phyloP scores from a whole-genome alignment of 441 rosid genomes.

The Gossypium gossypioides region DNA sequence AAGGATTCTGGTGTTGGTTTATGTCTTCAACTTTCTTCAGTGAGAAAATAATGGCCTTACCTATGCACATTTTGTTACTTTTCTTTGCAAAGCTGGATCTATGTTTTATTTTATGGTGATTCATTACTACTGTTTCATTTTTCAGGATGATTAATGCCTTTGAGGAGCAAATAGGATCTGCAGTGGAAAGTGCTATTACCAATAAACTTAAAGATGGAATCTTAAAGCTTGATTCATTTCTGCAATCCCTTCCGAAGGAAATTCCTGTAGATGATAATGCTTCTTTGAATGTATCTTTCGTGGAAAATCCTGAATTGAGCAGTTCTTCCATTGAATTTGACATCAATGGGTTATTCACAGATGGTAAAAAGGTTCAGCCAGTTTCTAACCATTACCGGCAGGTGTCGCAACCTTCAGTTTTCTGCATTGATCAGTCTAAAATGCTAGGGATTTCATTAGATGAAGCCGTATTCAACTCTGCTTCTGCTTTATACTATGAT shows the following conservation, averaged over 20 bases:
- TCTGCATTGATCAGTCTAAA: slow-evolving; percentile 50
- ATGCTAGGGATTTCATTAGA: slow-evolving; percentile 83
- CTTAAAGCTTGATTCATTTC: slow-evolving; percentile 56
- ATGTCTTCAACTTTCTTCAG: background rate
- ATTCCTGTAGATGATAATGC: slow-evolving; percentile 76
- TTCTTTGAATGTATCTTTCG: slow-evolving; percentile 72
- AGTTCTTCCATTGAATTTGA: slow-evolving; percentile 68
- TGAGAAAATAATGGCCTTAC: background rate
- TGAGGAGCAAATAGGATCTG: slow-evolving; percentile 57
- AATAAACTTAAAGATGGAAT: slow-evolving; percentile 61
- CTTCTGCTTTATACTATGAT: slow-evolving; percentile 69
- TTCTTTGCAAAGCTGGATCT: slow-evolving; percentile 1
- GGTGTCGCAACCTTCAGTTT: slow-evolving; percentile 34
- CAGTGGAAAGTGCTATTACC: slow-evolving; percentile 66
- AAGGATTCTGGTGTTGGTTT: background rate
- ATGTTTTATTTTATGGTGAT: slow-evolving; percentile 1
- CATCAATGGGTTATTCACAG: slow-evolving; percentile 63
- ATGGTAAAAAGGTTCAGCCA: slow-evolving; percentile 22
- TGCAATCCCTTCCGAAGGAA: slow-evolving; percentile 73
- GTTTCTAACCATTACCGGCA: slow-evolving; percentile 12
- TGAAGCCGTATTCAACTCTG: slow-evolving; percentile 82
- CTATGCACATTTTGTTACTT: background rate
- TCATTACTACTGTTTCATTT: slow-evolving; percentile 16
- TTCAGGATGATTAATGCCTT: slow-evolving; percentile 80
- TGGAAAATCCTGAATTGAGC: slow-evolving; percentile 48